These are phyloP conservation scores for Marasmius tenuissimus DNA, from an alignment of 1,284 basidiomycete genomes.

Conservation along the genomic window DNA sequence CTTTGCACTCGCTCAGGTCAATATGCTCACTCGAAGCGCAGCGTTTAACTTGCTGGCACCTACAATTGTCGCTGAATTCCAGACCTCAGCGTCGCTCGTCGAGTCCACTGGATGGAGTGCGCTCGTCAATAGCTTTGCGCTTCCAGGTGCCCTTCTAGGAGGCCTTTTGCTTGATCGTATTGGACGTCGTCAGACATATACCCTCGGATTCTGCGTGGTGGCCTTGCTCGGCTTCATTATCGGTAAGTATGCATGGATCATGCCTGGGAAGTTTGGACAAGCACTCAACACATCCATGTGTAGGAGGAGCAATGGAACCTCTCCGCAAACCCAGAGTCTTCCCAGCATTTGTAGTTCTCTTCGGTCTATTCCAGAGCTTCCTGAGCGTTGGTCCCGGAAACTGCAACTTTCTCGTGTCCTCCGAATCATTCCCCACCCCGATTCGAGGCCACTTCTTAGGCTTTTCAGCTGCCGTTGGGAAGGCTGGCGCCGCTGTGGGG, in stretches of 20 bases:
- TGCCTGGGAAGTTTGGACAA: background rate
- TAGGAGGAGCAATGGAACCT: background rate
- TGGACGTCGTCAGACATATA: constrained; percentile 2
- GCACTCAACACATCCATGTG: background rate
- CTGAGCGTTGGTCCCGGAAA: constrained; percentile 4
- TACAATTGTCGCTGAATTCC: constrained; percentile 1
- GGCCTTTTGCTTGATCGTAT: background rate
- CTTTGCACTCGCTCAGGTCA: background rate
- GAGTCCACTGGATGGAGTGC: constrained; percentile 1
- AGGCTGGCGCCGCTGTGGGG: constrained; percentile 5
- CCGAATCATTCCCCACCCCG: constrained; percentile 6
- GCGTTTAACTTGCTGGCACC: constrained; percentile 3
- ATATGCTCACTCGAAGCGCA: background rate
- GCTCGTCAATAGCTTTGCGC: background rate
- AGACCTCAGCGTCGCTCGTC: background rate
- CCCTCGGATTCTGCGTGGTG: background rate
- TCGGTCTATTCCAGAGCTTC: constrained; percentile 5
- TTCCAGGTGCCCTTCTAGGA: constrained; percentile 1
- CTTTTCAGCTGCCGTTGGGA: constrained; percentile 1
- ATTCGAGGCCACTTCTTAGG: constrained; percentile 5
- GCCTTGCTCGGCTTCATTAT: background rate
- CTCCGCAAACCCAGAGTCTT: background rate
- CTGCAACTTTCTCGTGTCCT: constrained; percentile 4
- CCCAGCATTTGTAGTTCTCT: constrained; percentile 5
- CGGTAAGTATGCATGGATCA: background rate